Base-by-base conservation (phyloP, 129 eudicot species). In the Flaveria ramosissima region DNA sequence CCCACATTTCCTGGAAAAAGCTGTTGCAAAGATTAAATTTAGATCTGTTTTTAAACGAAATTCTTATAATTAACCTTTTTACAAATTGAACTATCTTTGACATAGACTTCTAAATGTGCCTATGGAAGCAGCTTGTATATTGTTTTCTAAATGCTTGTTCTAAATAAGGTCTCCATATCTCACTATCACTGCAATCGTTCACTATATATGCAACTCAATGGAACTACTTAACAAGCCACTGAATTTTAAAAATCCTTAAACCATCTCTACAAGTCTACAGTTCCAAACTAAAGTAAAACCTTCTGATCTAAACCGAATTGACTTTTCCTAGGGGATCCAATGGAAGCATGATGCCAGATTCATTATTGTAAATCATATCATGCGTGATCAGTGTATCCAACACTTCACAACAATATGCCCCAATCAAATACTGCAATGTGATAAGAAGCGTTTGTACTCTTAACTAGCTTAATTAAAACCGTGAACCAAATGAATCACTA, bases 151-250 rank as follows among this genome's bases (percentile, higher is more conserved):
- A 61, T 45, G 47, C 51, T 65, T 48, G 51, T 48, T 63, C 56
- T 51, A 41, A 53, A 77, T 26, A 4, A 68, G 47, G 68, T 68
- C 59, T 64, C 41, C 56, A 19, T 55, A 19, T 23, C 20, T 36
- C 57, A 52, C 69, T 12, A 41, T 60, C 15, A 24, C 70, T 56
- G 46, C 69, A 55, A 46, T 39, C 47, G 56, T 57, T 5, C 30
- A 77, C 60, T 55, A 17, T 24, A 45, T 56, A 55, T 56, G 76
- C 61, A 77, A 55, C 56, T 68, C 12, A 68, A 43, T 45, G 69
- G 23, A 26, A 77, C 48, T 69, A 67, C 70, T 53, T 68, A 12
- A 70, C 26, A n/a, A 26, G 16, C 53, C 6, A 8, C 36, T 57
- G 20, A 16, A 26, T 43, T 0, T 19, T n/a, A 21, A 39, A 77